A percentile compares a stretch with the other conserved stretches of the same genome.
Conservation (phyloP, 805 yeast genomes). For the Pichia insulana region DNA sequence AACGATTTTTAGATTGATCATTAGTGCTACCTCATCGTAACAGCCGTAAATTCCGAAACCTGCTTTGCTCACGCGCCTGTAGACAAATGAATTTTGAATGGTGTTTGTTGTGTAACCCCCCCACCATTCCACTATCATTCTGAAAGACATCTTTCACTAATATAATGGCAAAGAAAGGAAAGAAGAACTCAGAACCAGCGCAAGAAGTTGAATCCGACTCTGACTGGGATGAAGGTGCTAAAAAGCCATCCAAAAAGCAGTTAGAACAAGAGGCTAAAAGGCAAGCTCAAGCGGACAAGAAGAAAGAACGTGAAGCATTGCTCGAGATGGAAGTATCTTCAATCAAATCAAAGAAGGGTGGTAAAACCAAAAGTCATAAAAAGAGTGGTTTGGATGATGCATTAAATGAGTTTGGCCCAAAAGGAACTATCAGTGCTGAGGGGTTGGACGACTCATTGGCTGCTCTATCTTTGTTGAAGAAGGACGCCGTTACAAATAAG, state of each 20-base stretch:
- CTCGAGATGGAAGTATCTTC: constrained; percentile 55
- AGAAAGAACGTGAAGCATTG: constrained; percentile 71
- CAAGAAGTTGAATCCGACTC: constrained; percentile 35
- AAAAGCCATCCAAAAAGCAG: constrained; percentile 61
- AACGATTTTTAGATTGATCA: background rate
- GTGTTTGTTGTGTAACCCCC: no score
- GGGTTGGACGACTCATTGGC: constrained; percentile 75
- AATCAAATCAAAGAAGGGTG: constrained; percentile 52
- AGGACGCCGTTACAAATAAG: constrained; percentile 46
- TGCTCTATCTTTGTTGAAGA: constrained; percentile 59
- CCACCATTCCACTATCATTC: no score
- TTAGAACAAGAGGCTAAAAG: constrained; percentile 59
- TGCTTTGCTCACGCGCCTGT: background rate
- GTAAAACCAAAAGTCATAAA: constrained; percentile 49
- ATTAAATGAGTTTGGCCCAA: constrained; percentile 33
- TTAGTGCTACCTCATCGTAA: no score
- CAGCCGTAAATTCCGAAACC: background rate
- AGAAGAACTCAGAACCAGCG: constrained; percentile 10
- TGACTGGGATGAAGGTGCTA: constrained; percentile 65
- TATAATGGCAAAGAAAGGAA: constrained; percentile 10
- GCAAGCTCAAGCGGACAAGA: constrained; percentile 69
- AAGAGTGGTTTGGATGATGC: constrained; percentile 57
- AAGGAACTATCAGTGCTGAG: constrained; percentile 51
- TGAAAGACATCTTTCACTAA: no score
- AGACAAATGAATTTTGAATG: no score